Conservation (phyloP, 2,329 filamentous ascomycete genomes). For the Penicillium aurantiogriseum region DNA sequence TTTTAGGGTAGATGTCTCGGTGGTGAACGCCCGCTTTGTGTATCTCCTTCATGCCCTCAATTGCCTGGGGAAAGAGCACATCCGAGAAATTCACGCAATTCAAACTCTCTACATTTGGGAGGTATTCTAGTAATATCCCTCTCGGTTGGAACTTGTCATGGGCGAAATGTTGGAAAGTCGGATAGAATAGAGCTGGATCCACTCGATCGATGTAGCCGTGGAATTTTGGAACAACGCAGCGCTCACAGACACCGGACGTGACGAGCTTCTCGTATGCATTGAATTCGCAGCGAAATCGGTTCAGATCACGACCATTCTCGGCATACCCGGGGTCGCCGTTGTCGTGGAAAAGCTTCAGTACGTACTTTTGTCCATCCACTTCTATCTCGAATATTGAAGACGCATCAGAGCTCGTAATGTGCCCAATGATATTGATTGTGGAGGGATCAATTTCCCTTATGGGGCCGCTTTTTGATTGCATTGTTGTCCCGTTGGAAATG, state of each 20-base stretch:
- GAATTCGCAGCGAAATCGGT: conserved; percentile 25
- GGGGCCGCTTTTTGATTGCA: neutral
- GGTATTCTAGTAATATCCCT: conserved; percentile 20
- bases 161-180: conserved; percentile 18
- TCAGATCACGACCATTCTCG: conserved; percentile 24
- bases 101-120: conserved; percentile 15
- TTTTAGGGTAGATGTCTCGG: conserved; percentile 21
- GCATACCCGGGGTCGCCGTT: conserved; percentile 27
- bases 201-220: conserved; percentile 25
- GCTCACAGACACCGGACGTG: conserved; percentile 16
- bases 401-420: conserved; percentile 9
- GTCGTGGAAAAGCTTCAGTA: conserved; percentile 24
- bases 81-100: conserved; percentile 25
- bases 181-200: conserved; percentile 18
- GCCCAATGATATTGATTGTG: conserved; percentile 5
- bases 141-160: conserved; percentile 17
- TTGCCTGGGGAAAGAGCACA: conserved; percentile 11
- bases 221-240: conserved; percentile 23
- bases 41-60: conserved; percentile 22
- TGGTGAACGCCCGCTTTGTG: conserved; percentile 20
- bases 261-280: conserved; percentile 23
- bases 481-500: neutral
- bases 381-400: conserved; percentile 20
- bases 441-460: conserved; percentile 1
- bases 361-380: conserved; percentile 14